Conservation (phyloP, 257 asterid genomes). For the Nicotiana sylvestris region DNA sequence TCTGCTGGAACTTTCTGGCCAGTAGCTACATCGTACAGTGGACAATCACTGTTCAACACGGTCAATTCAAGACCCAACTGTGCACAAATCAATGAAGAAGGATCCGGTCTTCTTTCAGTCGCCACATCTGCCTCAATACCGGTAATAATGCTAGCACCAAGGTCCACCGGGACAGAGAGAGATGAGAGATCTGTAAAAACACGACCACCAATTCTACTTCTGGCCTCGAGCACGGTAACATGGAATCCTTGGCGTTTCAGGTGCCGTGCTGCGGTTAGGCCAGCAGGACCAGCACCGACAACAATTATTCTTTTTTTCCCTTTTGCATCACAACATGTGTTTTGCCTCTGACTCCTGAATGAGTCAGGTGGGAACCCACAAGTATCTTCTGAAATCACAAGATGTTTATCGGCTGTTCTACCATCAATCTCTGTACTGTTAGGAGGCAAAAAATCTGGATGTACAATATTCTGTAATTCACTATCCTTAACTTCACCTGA, state of each 20-base stretch:
- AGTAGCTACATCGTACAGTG: slow-evolving; percentile 81
- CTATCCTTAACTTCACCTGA: slow-evolving; percentile 35
- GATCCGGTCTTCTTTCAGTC: slow-evolving; percentile 97
- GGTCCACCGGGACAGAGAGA: slow-evolving; percentile 97
- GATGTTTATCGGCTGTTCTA: slow-evolving; percentile 26
- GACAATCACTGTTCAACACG: slow-evolving; percentile 93
- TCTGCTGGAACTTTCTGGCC: slow-evolving; percentile 83
- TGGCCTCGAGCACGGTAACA: slow-evolving; percentile 85
- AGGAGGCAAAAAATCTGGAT: slow-evolving; percentile 30
- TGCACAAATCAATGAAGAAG: slow-evolving; percentile 89
- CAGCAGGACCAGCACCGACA: slow-evolving; percentile 99
- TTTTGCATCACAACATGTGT: slow-evolving; percentile 30
- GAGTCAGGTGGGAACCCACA: slow-evolving; percentile 25
- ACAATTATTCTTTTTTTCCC: slow-evolving; percentile 55
- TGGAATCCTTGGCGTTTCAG: slow-evolving; percentile 88
- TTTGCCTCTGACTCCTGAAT: slow-evolving; percentile 18
- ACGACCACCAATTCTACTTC: slow-evolving; percentile 96
- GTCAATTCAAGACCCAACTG: slow-evolving; percentile 96
- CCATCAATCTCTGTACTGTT: slow-evolving; percentile 18
- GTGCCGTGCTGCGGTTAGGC: slow-evolving; percentile 95
- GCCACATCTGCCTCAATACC: slow-evolving; percentile 98
- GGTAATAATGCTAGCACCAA: slow-evolving; percentile 99
- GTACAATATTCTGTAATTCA: slow-evolving; percentile 21
- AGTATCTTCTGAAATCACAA: slow-evolving; percentile 29
- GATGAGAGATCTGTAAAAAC: slow-evolving; percentile 87